These are phyloP conservation scores for Eucalyptus sp. DNA, from an alignment of 345 rosid genomes.

Conservation along the genomic window DNA sequence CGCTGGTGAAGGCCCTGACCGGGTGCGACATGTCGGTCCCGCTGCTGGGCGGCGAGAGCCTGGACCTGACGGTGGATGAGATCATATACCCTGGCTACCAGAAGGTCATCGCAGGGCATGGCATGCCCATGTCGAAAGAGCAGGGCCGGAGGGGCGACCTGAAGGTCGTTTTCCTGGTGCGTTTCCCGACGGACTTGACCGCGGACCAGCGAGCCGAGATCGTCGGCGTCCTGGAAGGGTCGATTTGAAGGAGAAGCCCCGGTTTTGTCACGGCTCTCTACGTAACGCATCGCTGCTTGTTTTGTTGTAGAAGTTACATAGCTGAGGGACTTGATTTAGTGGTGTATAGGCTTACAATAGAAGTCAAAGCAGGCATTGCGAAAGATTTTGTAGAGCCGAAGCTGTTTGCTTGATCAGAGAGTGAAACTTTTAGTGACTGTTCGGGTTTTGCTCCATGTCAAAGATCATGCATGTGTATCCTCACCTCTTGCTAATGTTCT, in stretches of 20 bases:
- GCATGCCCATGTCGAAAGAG: slow-evolving; percentile 52
- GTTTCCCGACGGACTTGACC: slow-evolving; percentile 43
- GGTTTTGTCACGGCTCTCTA: background rate
- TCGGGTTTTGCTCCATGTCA: background rate
- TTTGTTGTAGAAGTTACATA: background rate
- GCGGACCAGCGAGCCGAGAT: slow-evolving; percentile 31
- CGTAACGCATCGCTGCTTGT: background rate
- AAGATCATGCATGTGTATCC: background rate
- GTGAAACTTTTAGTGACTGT: background rate
- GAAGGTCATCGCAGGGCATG: slow-evolving; percentile 37
- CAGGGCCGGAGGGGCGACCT: slow-evolving; percentile 50
- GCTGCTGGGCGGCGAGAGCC: slow-evolving; percentile 39
- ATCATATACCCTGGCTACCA: slow-evolving; percentile 47
- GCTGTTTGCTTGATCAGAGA: background rate
- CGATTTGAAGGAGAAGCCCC: background rate
- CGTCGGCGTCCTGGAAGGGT: slow-evolving; percentile 32
- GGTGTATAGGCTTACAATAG: background rate
- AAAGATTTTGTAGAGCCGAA: background rate
- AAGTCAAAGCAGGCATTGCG: background rate
- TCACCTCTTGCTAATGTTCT: background rate
- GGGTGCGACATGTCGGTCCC: slow-evolving; percentile 47
- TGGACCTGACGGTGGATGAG: slow-evolving; percentile 25
- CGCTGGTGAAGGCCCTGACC: slow-evolving; percentile 49
- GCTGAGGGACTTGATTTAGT: background rate
- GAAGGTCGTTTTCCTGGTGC: slow-evolving; percentile 28